Conservation (phyloP, 176 grass and related monocot genomes). For the Aegilops sharonensis region DNA sequence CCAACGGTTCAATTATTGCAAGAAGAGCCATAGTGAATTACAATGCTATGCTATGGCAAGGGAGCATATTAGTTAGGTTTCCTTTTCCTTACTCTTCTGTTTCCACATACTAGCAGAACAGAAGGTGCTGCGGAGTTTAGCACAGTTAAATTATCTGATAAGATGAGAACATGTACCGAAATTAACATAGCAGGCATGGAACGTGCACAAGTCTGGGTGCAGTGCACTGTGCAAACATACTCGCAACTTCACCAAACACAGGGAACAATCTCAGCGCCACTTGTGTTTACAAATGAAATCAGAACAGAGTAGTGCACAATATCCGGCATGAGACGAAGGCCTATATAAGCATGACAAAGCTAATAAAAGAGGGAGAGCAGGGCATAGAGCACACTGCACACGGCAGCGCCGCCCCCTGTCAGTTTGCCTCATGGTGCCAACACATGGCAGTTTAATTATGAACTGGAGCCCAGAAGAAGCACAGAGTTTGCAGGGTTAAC, state of each 20-base stretch:
- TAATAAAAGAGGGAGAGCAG: not conserved
- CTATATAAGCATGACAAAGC: not conserved
- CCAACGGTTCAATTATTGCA: not conserved
- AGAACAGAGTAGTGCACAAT: not conserved
- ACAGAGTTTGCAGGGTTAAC: not conserved
- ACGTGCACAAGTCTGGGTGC: not conserved
- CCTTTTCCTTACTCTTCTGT: not conserved
- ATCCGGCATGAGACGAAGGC: not conserved
- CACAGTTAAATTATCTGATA: not conserved
- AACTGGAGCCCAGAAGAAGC: not conserved
- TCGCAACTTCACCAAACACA: constrained; percentile 18
- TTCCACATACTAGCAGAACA: not conserved
- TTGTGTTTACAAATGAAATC: not conserved
- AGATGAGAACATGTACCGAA: not conserved
- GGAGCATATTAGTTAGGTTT: not conserved
- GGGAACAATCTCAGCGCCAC: not conserved
- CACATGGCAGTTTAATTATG: not conserved
- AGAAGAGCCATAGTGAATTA: not conserved
- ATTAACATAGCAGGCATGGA: not conserved
- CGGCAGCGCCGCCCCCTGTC: not conserved
- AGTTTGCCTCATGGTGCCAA: not conserved
- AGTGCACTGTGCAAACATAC: not conserved
- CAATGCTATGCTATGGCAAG: not conserved
- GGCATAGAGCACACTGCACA: not conserved
- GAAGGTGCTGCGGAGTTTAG: not conserved